Evolutionary conservation across 345 rosid genomes (phyloP).

Genomic region (Streptanthus diversifolius): DNA sequence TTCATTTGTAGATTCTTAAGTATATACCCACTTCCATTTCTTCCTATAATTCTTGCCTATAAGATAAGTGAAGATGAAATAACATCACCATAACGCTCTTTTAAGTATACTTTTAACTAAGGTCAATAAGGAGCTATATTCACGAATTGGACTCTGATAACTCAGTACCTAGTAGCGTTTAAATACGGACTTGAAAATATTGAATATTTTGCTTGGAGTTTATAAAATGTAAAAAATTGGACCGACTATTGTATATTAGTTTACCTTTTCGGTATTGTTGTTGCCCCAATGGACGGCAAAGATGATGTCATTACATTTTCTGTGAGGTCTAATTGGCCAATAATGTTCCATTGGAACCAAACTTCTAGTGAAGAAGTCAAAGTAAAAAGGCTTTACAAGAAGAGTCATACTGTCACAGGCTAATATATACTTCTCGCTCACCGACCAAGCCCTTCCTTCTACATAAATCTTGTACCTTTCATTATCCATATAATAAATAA

Average conservation of each 20-base stretch:
- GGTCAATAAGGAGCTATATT: no score
- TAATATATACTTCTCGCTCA: constrained; percentile 49
- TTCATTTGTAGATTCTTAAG: constrained; percentile 40
- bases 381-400: constrained; percentile 34
- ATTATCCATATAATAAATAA: background rate
- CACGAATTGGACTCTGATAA: no score
- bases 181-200: no score
- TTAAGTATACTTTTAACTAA: no score
- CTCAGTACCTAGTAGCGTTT: no score
- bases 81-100: background rate
- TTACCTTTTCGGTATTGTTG: constrained; percentile 39
- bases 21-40: constrained; percentile 34
- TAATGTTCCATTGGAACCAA: constrained; percentile 48
- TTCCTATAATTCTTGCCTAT: constrained; percentile 44
- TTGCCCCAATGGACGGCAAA: constrained; percentile 56
- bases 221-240: no score
- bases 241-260: background rate
- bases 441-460: constrained; percentile 55
- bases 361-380: constrained; percentile 45
- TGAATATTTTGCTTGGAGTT: background rate
- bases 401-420: constrained; percentile 48
- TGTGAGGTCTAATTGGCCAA: constrained; percentile 43
- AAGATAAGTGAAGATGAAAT: background rate
- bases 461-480: constrained; percentile 47
- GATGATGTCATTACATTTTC: constrained; percentile 38